Evolutionary conservation across 2,329 filamentous ascomycete species (phyloP).

Genomic region (Monascus ruber): DNA sequence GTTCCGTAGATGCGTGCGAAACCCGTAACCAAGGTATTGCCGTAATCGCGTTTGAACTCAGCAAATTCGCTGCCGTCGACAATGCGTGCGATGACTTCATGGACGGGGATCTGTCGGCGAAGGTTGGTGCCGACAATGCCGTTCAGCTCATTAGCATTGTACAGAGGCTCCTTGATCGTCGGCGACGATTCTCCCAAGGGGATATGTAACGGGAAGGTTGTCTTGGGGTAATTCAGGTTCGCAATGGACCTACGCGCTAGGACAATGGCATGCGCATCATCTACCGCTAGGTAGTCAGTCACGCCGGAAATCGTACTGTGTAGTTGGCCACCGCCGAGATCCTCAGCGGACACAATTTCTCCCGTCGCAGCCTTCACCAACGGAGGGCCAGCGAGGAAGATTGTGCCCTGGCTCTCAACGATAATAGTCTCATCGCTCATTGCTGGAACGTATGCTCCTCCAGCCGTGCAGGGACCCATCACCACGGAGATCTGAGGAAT

Average conservation of each 20-base stretch:
- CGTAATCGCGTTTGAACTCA: constrained; percentile 91
- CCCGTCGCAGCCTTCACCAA: constrained; percentile 94
- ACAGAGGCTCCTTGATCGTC: constrained; percentile 61
- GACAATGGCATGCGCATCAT: constrained; percentile 83
- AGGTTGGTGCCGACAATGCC: constrained; percentile 88
- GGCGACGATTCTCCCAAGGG: constrained; percentile 11
- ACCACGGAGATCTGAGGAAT: constrained; percentile 93
- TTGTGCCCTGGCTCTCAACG: constrained; percentile 88
- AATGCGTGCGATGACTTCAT: constrained; percentile 84
- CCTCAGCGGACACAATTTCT: constrained; percentile 80
- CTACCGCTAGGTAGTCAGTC: constrained; percentile 86
- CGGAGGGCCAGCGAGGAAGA: constrained; percentile 89
- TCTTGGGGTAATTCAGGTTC: constrained; percentile 78
- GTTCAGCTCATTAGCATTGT: constrained; percentile 66
- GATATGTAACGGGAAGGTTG: constrained; percentile 20
- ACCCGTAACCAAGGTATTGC: constrained; percentile 77
- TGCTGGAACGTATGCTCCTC: constrained; percentile 87
- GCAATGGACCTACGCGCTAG: constrained; percentile 72
- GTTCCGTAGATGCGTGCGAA: constrained; percentile 86
- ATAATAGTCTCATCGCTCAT: constrained; percentile 99
- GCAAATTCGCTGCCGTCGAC: constrained; percentile 83
- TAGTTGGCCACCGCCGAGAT: constrained; percentile 78
- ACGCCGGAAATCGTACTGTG: constrained; percentile 88
- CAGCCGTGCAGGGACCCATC: constrained; percentile 94
- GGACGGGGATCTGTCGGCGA: constrained; percentile 70